Evolutionary conservation across 495 filamentous ascomycete species (phyloP).

Genomic region (Penicillium paxilli): DNA sequence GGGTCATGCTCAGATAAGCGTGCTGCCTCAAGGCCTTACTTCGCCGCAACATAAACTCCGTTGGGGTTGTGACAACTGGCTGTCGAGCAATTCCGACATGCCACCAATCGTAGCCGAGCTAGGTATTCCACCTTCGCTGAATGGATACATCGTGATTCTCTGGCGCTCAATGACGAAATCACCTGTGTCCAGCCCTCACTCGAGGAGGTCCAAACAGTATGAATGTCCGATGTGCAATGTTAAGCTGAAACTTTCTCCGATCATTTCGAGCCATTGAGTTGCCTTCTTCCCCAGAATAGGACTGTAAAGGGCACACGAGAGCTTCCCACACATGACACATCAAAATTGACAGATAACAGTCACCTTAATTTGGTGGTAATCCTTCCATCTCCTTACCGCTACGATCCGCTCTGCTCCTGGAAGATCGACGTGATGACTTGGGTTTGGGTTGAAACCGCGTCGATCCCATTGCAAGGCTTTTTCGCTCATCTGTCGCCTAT

Average conservation of each 20-base stretch:
- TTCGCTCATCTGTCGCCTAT: constrained; percentile 5
- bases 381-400: neutral
- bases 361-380: neutral
- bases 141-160: neutral
- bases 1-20: neutral
- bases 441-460: constrained; percentile 7
- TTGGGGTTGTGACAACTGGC: neutral
- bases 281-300: neutral
- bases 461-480: constrained; percentile 7
- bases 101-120: neutral
- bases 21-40: neutral
- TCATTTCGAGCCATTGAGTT: neutral
- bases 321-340: constrained; percentile 13
- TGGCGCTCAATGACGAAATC: constrained; percentile 8
- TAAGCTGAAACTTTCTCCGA: neutral
- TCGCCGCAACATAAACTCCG: neutral
- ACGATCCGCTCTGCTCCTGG: neutral
- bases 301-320: neutral
- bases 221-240: neutral
- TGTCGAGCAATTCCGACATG: neutral
- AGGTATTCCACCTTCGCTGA: neutral
- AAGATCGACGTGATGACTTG: constrained; percentile 8
- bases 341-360: constrained; percentile 14
- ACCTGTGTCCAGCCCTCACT: neutral
- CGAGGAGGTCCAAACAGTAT: constrained; percentile 11